Percentiles rank a stretch among this genome's conserved stretches.
Evolutionary conservation across 306 rosid genomes (phyloP).

Genomic region (Trifolium subterraneum): DNA sequence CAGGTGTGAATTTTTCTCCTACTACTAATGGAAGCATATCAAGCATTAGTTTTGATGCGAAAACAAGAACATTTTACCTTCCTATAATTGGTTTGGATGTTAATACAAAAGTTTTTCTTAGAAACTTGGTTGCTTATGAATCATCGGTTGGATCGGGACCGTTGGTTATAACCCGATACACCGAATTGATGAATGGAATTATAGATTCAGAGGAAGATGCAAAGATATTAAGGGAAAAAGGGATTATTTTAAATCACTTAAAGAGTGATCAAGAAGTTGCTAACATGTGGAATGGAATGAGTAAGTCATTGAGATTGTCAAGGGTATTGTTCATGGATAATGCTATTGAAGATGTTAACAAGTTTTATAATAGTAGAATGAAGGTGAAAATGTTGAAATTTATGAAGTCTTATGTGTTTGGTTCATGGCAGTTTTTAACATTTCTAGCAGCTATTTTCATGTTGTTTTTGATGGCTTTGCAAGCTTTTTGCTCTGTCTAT

Average conservation of each 20-base stretch:
- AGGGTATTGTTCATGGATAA: constrained; percentile 70
- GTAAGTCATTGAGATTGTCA: constrained; percentile 66
- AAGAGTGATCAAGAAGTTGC: constrained; percentile 74
- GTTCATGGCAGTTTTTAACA: constrained; percentile 72
- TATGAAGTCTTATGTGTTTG: constrained; percentile 56
- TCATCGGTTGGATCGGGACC: constrained; percentile 68
- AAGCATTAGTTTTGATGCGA: constrained; percentile 54
- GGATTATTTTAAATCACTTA: constrained; percentile 65
- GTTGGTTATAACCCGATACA: constrained; percentile 67
- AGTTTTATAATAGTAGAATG: constrained; percentile 59
- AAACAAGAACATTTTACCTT: constrained; percentile 57
- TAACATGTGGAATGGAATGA: constrained; percentile 75
- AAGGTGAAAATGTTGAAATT: constrained; percentile 59
- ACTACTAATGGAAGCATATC: constrained; percentile 53
- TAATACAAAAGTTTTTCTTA: constrained; percentile 59
- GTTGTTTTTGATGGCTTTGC: constrained; percentile 58
- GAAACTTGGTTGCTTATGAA: constrained; percentile 81
- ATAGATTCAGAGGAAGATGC: constrained; percentile 74
- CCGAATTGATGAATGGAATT: constrained; percentile 79
- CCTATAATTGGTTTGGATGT: constrained; percentile 61
- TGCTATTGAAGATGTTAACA: constrained; percentile 79
- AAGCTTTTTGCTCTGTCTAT: constrained; percentile 51
- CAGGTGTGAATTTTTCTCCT: constrained; percentile 56
- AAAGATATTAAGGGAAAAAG: constrained; percentile 57
- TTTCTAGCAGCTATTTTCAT: constrained; percentile 59